These are phyloP conservation scores for Wickerhamiella slavikovae DNA, from an alignment of 805 yeast genomes.

Conservation along the genomic window DNA sequence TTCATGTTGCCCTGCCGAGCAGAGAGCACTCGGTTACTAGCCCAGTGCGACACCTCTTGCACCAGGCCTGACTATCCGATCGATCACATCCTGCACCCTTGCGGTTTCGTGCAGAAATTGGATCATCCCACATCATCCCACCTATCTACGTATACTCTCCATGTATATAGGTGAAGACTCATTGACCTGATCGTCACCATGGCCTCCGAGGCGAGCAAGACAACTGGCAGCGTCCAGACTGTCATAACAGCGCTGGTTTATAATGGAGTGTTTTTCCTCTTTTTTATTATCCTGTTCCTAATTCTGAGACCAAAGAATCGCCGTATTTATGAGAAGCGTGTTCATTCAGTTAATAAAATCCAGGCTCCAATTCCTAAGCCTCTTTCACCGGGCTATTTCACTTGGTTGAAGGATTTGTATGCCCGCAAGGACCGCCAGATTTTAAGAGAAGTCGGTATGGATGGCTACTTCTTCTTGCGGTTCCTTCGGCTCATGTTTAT, in stretches of 20 bases:
- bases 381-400: slow-evolving; percentile 41
- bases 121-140: no score
- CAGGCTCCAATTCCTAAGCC: slow-evolving; percentile 37
- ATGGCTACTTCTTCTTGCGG: slow-evolving; percentile 78
- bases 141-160: no score
- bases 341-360: slow-evolving; percentile 36
- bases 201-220: no score
- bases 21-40: no score
- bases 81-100: no score
- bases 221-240: slow-evolving; percentile 17
- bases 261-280: slow-evolving; percentile 45
- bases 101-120: no score
- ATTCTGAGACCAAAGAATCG: slow-evolving; percentile 42
- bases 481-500: slow-evolving; percentile 39
- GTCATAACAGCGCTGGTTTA: slow-evolving; percentile 52
- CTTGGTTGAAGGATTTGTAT: slow-evolving; percentile 49
- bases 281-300: slow-evolving; percentile 41
- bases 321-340: slow-evolving; percentile 70
- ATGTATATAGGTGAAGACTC: no score
- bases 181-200: no score
- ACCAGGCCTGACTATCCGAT: no score
- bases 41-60: no score
- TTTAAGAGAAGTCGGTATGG: slow-evolving; percentile 77
- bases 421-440: slow-evolving; percentile 53
- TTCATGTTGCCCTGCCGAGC: no score